Evolutionary conservation across 495 filamentous ascomycete genomes (phyloP).

Genomic region (Annulohypoxylon moriforme): DNA sequence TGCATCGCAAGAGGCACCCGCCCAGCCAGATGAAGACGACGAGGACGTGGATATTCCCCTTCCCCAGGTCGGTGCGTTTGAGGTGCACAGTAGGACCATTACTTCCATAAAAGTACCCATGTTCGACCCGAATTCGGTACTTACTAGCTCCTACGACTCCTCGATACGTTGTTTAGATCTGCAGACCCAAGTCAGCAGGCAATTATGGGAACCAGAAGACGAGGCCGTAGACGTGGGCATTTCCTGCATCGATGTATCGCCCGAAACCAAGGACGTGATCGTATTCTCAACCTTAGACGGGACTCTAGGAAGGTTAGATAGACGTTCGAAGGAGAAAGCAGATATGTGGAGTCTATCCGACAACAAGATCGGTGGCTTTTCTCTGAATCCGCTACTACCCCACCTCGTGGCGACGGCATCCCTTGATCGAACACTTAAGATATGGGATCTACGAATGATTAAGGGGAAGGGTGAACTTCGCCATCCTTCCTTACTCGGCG

Average conservation of each 20-base stretch:
- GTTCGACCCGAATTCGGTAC: slow-evolving; percentile 75
- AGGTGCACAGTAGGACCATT: slow-evolving; percentile 91
- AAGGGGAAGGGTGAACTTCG: slow-evolving; percentile 61
- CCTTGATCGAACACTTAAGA: slow-evolving; percentile 85
- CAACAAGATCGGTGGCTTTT: slow-evolving; percentile 97
- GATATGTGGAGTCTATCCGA: slow-evolving; percentile 83
- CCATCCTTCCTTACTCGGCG: slow-evolving; percentile 75
- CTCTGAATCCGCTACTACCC: slow-evolving; percentile 77
- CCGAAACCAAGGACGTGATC: slow-evolving; percentile 75
- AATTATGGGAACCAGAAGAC: slow-evolving; percentile 80
- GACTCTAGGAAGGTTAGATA: slow-evolving; percentile 79
- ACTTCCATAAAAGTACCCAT: slow-evolving; percentile 81
- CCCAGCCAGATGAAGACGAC: slow-evolving; percentile 66
- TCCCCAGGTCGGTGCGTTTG: slow-evolving; percentile 85
- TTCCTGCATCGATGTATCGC: slow-evolving; percentile 81
- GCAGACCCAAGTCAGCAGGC: slow-evolving; percentile 76
- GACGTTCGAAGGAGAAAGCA: slow-evolving; percentile 68
- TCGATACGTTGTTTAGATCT: slow-evolving; percentile 90
- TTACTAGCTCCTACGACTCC: slow-evolving; percentile 93
- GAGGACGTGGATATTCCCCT: slow-evolving; percentile 73
- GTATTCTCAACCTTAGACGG: slow-evolving; percentile 91
- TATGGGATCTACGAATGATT: slow-evolving; percentile 94
- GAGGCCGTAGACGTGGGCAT: slow-evolving; percentile 77
- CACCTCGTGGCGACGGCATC: slow-evolving; percentile 92
- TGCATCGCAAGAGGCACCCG: slow-evolving; percentile 74